Evolutionary conservation across 1,139 yeast genomes (phyloP).

Genomic region (Kodamaea fungicola): DNA sequence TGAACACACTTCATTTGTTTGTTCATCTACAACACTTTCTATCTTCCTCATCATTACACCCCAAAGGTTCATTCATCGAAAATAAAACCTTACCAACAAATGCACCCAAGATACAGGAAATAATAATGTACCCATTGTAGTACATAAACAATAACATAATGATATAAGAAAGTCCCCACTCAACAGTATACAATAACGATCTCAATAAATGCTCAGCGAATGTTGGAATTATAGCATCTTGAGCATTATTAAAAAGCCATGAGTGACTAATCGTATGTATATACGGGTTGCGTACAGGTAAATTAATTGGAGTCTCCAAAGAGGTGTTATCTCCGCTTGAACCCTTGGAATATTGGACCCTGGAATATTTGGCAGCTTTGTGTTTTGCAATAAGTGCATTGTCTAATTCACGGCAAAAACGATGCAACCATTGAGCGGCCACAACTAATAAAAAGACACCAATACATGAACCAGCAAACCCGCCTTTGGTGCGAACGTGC

Average conservation of each 20-base stretch:
- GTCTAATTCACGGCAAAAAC: conserved; percentile 57
- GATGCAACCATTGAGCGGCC: conserved; percentile 54
- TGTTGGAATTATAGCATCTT: conserved; percentile 28
- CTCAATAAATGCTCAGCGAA: conserved; percentile 49
- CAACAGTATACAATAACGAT: conserved; percentile 47
- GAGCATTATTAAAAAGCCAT: conserved; percentile 28
- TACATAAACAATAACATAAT: conserved; percentile 73
- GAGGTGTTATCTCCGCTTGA: conserved; percentile 1
- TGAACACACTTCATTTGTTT: too few relatives aligned
- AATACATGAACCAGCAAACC: conserved; percentile 69
- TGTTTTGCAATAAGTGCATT: conserved; percentile 26
- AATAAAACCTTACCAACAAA: conserved; percentile 54
- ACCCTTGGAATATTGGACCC: neutral
- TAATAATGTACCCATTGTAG: conserved; percentile 65
- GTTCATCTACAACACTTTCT: conserved; percentile 17
- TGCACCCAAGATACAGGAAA: conserved; percentile 62
- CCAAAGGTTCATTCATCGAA: conserved; percentile 39
- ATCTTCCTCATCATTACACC: conserved; percentile 21
- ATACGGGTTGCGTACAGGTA: conserved; percentile 9
- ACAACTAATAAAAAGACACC: conserved; percentile 60
- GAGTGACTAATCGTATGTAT: conserved; percentile 34
- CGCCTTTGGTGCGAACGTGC: conserved; percentile 58
- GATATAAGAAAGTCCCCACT: conserved; percentile 62
- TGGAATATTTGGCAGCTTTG: neutral
- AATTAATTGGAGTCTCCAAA: neutral